These are phyloP conservation scores for Sphaceloma murrayae DNA, from an alignment of 2,329 filamentous ascomycete genomes.

Conservation along the genomic window DNA sequence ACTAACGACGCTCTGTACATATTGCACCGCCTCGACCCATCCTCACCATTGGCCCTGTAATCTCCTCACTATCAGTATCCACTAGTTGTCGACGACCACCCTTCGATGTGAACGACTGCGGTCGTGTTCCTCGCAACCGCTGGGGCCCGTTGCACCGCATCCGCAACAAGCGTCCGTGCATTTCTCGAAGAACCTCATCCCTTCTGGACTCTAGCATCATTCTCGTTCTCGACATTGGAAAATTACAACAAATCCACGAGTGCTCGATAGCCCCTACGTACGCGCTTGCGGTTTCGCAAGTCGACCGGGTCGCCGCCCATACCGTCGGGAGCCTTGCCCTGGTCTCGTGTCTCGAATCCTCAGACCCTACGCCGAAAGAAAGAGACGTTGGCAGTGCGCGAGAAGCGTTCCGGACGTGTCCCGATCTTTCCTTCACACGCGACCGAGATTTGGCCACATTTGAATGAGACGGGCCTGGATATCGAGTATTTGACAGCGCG, in stretches of 20 bases:
- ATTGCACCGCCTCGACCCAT: background rate
- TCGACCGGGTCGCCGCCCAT: too few species aligned
- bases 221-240: background rate
- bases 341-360: background rate
- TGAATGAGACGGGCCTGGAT: slow-evolving; percentile 3
- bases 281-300: too few species aligned
- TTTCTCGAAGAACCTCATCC: slow-evolving; percentile 10
- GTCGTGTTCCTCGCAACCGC: slow-evolving; percentile 5
- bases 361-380: background rate
- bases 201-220: slow-evolving; percentile 1
- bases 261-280: background rate
- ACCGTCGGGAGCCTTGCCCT: background rate
- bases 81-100: background rate
- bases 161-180: slow-evolving; percentile 13
- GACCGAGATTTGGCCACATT: background rate
- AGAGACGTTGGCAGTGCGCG: background rate
- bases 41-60: too few species aligned
- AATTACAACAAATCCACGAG: too few species aligned
- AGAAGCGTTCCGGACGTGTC: background rate
- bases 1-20: background rate
- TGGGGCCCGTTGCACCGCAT: slow-evolving; percentile 9
- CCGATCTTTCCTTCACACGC: background rate
- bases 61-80: too few species aligned
- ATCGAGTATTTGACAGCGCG: background rate
- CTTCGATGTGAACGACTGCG: slow-evolving; percentile 7